Conservation (phyloP, 139 green algal species). For the Bryopsis sp. region DNA sequence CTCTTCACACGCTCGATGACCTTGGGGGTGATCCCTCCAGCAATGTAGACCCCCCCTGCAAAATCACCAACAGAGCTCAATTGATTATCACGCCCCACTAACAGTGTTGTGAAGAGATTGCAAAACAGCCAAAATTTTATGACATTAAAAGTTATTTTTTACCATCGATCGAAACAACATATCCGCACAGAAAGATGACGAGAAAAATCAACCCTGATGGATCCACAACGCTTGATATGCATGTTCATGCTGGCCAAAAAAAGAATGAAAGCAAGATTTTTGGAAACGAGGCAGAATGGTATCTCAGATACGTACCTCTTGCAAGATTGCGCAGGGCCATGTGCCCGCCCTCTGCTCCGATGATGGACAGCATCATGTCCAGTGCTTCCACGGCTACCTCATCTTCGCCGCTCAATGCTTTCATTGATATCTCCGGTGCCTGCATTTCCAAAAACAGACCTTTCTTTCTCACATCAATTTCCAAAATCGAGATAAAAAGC, state of each 20-base stretch:
- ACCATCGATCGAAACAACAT: no score
- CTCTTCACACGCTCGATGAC: constrained; percentile 44
- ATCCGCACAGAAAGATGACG: no score
- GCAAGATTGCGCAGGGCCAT: constrained; percentile 77
- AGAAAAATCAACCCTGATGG: no score
- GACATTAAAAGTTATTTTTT: no score
- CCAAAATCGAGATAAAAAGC: not conserved
- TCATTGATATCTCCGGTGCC: constrained; percentile 41
- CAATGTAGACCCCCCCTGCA: constrained; percentile 78
- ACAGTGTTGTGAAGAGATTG: no score
- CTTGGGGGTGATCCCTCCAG: constrained; percentile 76
- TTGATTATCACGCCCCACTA: no score
- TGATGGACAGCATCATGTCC: constrained; percentile 80
- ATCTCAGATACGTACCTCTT: constrained; percentile 29
- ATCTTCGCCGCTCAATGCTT: constrained; percentile 49
- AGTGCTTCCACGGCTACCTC: constrained; percentile 62
- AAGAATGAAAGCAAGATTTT: no score
- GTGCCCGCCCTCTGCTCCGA: constrained; percentile 75
- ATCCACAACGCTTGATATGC: no score
- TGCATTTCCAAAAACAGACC: not conserved
- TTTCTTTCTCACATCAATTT: not conserved
- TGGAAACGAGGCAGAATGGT: not conserved
- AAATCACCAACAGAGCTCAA: no score
- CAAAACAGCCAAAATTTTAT: no score
- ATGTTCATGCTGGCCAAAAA: no score